These are phyloP conservation scores for Penicillium alfredii DNA, from an alignment of 495 filamentous ascomycete genomes.

Conservation along the genomic window DNA sequence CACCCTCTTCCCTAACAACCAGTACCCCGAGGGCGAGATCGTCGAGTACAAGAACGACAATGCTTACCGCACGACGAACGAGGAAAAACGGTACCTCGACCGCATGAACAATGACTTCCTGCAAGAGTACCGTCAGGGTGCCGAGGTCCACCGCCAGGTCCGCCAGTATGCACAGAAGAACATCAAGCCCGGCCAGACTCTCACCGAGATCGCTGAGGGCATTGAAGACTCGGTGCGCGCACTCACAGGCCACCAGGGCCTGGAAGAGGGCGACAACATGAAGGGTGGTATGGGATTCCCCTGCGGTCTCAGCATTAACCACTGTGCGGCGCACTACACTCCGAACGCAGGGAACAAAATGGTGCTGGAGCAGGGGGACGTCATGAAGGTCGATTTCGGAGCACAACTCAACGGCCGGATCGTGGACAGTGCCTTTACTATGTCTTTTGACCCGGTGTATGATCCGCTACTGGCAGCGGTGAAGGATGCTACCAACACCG, in stretches of 20 bases:
- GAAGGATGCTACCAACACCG: constrained; percentile 81
- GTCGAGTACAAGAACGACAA: constrained; percentile 73
- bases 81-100: constrained; percentile 83
- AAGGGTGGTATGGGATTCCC: constrained; percentile 86
- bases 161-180: constrained; percentile 75
- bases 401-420: constrained; percentile 88
- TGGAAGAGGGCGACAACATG: constrained; percentile 72
- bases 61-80: constrained; percentile 71
- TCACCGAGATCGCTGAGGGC: constrained; percentile 77
- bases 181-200: constrained; percentile 73
- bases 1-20: constrained; percentile 66
- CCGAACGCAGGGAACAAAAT: constrained; percentile 90
- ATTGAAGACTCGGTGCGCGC: constrained; percentile 83
- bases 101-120: constrained; percentile 80
- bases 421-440: constrained; percentile 88
- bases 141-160: constrained; percentile 84
- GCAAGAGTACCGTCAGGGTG: constrained; percentile 78
- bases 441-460: constrained; percentile 80
- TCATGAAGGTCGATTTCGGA: constrained; percentile 92
- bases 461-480: constrained; percentile 78
- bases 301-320: constrained; percentile 77
- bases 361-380: constrained; percentile 71
- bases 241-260: constrained; percentile 67
- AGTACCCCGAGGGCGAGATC: constrained; percentile 76
- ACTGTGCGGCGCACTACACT: constrained; percentile 84